Percentiles rank a stretch among this genome's conserved stretches.
These are phyloP conservation scores for Ensete glaucum DNA, from an alignment of 176 grass and related monocot species.

Conservation along the genomic window DNA sequence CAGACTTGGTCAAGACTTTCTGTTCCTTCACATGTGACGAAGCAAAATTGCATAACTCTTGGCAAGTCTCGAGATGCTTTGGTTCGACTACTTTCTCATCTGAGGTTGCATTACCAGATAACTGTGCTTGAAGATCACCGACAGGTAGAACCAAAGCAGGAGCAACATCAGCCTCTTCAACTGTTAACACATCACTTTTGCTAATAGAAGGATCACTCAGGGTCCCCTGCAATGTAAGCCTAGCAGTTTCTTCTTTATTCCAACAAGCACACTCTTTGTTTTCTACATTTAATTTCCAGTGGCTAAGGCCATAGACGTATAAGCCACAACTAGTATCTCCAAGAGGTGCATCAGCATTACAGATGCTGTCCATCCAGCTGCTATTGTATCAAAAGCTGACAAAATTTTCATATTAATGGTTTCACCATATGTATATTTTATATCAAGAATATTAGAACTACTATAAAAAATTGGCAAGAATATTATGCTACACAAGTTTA, in stretches of 20 bases:
- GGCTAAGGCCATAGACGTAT: neutral
- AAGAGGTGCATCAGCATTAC: neutral
- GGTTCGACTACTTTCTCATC: neutral
- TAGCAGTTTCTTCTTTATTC: neutral
- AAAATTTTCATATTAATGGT: neutral
- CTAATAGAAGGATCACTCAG: neutral
- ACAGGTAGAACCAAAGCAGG: neutral
- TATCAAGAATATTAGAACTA: neutral
- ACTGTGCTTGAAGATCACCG: neutral
- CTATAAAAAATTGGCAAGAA: neutral
- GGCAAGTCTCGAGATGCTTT: neutral
- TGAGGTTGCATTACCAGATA: neutral
- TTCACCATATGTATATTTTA: neutral
- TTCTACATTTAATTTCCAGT: conserved; percentile 9
- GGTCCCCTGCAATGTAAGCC: neutral
- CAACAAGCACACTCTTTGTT: neutral
- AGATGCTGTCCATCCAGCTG: conserved; percentile 5
- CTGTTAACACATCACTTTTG: neutral
- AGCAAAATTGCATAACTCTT: neutral
- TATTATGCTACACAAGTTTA: neutral
- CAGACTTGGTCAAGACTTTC: conserved; percentile 3
- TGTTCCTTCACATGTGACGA: neutral
- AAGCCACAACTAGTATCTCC: neutral
- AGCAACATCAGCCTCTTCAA: neutral
- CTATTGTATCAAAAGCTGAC: conserved; percentile 8